phyloP scores from a whole-genome alignment of 176 grass and related monocot genomes.

The Triticum urartu region DNA sequence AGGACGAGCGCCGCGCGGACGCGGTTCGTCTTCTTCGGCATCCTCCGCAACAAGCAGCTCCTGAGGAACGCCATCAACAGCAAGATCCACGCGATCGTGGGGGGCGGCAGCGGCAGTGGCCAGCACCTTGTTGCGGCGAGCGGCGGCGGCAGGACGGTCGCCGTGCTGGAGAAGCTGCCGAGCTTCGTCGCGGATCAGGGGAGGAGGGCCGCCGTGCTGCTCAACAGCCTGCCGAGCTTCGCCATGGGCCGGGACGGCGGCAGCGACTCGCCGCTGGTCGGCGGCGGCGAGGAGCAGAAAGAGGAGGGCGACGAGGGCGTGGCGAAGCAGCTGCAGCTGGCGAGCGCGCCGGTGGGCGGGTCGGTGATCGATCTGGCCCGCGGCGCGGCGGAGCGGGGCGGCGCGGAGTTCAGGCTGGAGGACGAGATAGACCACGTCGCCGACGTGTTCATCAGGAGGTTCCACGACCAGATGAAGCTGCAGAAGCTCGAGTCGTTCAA shows the following conservation, averaged over 20 bases:
- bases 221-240: constrained; percentile 55
- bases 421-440: constrained; percentile 39
- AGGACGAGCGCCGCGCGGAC: constrained; percentile 60
- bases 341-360: background rate
- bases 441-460: constrained; percentile 75
- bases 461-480: constrained; percentile 87
- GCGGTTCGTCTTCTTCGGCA: constrained; percentile 62
- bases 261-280: background rate
- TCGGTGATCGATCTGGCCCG: constrained; percentile 65
- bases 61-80: constrained; percentile 66
- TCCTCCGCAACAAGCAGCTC: constrained; percentile 80
- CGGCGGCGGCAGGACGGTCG: constrained; percentile 40
- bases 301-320: constrained; percentile 1
- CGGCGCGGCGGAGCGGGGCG: constrained; percentile 45
- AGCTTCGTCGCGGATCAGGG: constrained; percentile 50
- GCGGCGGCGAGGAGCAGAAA: background rate
- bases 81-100: constrained; percentile 83
- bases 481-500: constrained; percentile 99
- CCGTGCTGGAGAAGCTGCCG: constrained; percentile 54
- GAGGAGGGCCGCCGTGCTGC: constrained; percentile 52
- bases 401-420: constrained; percentile 65
- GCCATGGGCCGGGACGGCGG: constrained; percentile 9
- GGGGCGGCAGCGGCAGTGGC: background rate
- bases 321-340: constrained; percentile 39
- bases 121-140: background rate